Evolutionary conservation across 2,329 filamentous ascomycete species (phyloP).

Genomic region (Exophiala oligosperma): DNA sequence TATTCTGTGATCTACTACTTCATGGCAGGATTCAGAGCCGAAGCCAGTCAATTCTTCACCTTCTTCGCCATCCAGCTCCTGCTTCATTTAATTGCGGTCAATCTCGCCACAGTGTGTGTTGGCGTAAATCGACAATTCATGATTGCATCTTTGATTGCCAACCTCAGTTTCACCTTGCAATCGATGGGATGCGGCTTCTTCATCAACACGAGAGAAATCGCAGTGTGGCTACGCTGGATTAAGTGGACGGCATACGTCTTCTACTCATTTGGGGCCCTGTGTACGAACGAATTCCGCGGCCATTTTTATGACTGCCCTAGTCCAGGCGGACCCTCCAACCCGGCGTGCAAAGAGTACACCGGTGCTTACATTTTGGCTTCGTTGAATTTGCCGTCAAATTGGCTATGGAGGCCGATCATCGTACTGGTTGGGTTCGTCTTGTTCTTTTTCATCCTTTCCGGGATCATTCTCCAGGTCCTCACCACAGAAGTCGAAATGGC

Average conservation of each 20-base stretch:
- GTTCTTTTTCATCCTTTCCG: constrained; percentile 63
- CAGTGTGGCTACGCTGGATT: constrained; percentile 75
- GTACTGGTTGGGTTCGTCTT: constrained; percentile 62
- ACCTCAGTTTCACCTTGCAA: constrained; percentile 71
- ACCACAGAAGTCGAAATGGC: constrained; percentile 70
- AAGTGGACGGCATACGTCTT: constrained; percentile 50
- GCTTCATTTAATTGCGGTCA: constrained; percentile 72
- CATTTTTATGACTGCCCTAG: constrained; percentile 71
- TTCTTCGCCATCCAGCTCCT: constrained; percentile 70
- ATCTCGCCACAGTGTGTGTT: constrained; percentile 68
- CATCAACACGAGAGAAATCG: constrained; percentile 70
- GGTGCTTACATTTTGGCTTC: constrained; percentile 69
- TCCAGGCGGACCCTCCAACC: constrained; percentile 61
- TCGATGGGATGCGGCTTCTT: constrained; percentile 76
- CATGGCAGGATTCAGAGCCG: constrained; percentile 70
- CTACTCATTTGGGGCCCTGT: constrained; percentile 71
- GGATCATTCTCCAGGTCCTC: constrained; percentile 62
- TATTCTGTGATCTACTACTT: constrained; percentile 75
- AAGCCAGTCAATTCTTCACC: constrained; percentile 65
- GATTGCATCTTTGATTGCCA: constrained; percentile 69
- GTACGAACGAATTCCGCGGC: constrained; percentile 67
- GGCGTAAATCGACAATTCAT: constrained; percentile 67
- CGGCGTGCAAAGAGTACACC: constrained; percentile 66
- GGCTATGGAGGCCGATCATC: constrained; percentile 67
- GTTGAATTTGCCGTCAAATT: constrained; percentile 64